phyloP scores from a whole-genome alignment of 768 basidiomycete genomes.

The Leccinellum albellum region DNA sequence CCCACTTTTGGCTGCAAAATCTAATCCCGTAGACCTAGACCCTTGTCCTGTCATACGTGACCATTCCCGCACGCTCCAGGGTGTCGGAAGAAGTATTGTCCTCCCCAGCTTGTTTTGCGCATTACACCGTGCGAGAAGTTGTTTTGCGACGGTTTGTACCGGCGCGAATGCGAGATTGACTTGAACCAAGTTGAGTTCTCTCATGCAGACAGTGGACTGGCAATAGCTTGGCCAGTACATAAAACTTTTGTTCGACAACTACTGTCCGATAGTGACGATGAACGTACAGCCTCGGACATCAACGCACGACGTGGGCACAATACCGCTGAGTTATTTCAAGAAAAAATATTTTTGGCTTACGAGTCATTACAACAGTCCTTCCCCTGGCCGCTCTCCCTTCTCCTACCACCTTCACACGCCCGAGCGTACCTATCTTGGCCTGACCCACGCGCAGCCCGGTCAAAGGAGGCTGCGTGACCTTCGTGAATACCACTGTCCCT shows the following conservation, averaged over 20 bases:
- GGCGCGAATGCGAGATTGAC: slow-evolving; percentile 84
- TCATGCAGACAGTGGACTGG: neutral
- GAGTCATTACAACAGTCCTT: slow-evolving; percentile 17
- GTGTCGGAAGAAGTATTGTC: slow-evolving; percentile 48
- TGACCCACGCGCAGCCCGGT: neutral
- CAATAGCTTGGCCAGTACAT: neutral
- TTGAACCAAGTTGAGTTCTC: neutral
- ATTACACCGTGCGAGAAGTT: slow-evolving; percentile 84
- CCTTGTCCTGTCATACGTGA: slow-evolving; percentile 85
- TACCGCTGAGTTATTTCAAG: neutral
- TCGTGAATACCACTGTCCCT: neutral
- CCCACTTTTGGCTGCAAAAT: neutral
- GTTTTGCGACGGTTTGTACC: slow-evolving; percentile 83
- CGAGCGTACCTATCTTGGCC: slow-evolving; percentile 5
- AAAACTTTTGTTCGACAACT: neutral
- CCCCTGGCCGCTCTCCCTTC: neutral
- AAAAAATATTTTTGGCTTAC: slow-evolving; percentile 1
- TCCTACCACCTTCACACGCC: neutral
- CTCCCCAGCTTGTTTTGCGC: slow-evolving; percentile 70
- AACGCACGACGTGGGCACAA: neutral
- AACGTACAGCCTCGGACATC: too few species aligned
- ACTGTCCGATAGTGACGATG: neutral
- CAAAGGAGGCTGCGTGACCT: neutral
- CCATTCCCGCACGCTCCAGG: slow-evolving; percentile 75
- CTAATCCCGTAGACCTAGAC: slow-evolving; percentile 51